Conservation (phyloP, 495 filamentous ascomycete species). For the Xylaria cubensis region DNA sequence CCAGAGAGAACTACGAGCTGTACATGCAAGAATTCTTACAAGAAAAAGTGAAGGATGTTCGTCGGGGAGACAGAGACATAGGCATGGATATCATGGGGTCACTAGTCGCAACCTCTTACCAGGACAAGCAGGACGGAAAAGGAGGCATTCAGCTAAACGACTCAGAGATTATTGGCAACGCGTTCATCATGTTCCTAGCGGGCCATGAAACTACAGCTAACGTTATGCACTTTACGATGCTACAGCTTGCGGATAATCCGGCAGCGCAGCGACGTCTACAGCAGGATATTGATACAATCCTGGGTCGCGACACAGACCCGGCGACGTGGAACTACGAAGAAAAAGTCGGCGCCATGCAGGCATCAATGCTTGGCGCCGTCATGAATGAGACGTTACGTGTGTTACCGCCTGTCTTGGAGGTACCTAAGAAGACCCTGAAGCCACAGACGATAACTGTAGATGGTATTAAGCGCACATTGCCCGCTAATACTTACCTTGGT, state of each 20-base stretch:
- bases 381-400: slow-evolving; percentile 73
- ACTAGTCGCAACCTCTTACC: slow-evolving; percentile 56
- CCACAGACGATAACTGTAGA: slow-evolving; percentile 61
- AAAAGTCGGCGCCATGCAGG: slow-evolving; percentile 61
- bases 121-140: slow-evolving; percentile 33
- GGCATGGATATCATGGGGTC: slow-evolving; percentile 72
- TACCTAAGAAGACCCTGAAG: slow-evolving; percentile 63
- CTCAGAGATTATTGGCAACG: slow-evolving; percentile 71
- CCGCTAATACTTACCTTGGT: slow-evolving; percentile 50
- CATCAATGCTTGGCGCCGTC: slow-evolving; percentile 67
- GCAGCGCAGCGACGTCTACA: slow-evolving; percentile 64
- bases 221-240: slow-evolving; percentile 65
- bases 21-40: slow-evolving; percentile 70
- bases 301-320: slow-evolving; percentile 55
- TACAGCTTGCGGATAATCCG: slow-evolving; percentile 66
- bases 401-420: slow-evolving; percentile 64
- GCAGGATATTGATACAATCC: slow-evolving; percentile 62
- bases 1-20: slow-evolving; percentile 64
- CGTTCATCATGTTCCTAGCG: slow-evolving; percentile 73
- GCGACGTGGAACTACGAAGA: slow-evolving; percentile 68
- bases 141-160: slow-evolving; percentile 50
- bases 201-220: slow-evolving; percentile 79
- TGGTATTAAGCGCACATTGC: slow-evolving; percentile 58
- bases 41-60: slow-evolving; percentile 59
- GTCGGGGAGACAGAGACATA: slow-evolving; percentile 49